phyloP scores from a whole-genome alignment of 306 rosid genomes.

The Rubus parviflorus region DNA sequence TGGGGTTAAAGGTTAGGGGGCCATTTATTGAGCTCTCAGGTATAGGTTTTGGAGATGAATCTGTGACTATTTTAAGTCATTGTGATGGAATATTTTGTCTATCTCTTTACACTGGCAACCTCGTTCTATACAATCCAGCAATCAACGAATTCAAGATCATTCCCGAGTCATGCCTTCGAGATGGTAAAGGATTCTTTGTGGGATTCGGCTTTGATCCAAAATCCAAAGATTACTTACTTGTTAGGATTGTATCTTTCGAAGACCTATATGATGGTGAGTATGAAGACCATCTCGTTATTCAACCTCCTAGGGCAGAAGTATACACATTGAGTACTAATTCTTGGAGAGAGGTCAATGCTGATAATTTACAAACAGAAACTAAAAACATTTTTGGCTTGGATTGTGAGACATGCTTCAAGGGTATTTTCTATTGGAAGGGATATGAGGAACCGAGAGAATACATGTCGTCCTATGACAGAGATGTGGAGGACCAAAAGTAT shows the following conservation, averaged over 20 bases:
- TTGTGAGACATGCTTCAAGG: background rate
- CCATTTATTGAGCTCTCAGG: slow-evolving; percentile 10
- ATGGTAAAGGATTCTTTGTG: background rate
- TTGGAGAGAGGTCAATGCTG: slow-evolving; percentile 14
- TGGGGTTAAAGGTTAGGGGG: slow-evolving; percentile 10
- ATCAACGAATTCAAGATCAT: slow-evolving; percentile 1
- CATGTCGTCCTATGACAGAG: background rate
- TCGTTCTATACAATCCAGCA: background rate
- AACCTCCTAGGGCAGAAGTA: slow-evolving; percentile 1
- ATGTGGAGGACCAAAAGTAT: background rate
- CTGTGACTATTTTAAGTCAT: background rate
- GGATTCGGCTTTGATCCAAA: slow-evolving; percentile 14
- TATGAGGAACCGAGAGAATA: background rate
- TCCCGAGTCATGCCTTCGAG: background rate
- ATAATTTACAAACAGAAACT: background rate
- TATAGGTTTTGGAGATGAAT: background rate
- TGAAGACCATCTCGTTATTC: background rate
- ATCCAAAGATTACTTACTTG: background rate
- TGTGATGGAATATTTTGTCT: background rate
- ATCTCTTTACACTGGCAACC: background rate
- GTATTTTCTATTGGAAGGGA: slow-evolving; percentile 16
- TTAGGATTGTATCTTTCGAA: background rate
- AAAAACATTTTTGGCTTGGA: background rate
- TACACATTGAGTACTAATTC: slow-evolving; percentile 6
- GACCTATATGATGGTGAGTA: background rate